Percentiles rank a stretch among this genome's conserved stretches.
phyloP scores from a whole-genome alignment of 495 filamentous ascomycete genomes.

The Umbilicaria muhlenbergii region DNA sequence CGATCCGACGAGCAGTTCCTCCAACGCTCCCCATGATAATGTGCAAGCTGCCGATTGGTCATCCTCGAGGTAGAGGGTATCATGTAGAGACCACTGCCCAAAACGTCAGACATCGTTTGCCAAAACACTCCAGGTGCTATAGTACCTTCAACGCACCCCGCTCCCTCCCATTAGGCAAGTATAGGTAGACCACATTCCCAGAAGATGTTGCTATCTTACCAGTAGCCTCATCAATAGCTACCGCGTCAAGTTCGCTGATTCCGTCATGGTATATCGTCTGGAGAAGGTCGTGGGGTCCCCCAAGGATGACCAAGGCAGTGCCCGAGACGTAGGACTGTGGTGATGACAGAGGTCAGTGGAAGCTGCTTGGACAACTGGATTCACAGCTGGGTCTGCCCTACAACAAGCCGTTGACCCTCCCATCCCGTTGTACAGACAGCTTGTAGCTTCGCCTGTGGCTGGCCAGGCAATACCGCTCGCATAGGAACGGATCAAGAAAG shows the following conservation, averaged over 20 bases:
- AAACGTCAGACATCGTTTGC: constrained; percentile 1
- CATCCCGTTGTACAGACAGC: constrained; percentile 76
- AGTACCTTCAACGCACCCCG: constrained; percentile 53
- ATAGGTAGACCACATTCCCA: constrained; percentile 51
- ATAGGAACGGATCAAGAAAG: constrained; percentile 26
- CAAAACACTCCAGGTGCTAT: background rate
- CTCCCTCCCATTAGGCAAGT: constrained; percentile 57
- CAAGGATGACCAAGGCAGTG: constrained; percentile 69
- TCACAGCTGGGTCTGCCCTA: constrained; percentile 24
- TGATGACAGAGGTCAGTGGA: constrained; percentile 6
- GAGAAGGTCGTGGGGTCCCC: constrained; percentile 54
- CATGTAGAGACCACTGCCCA: constrained; percentile 37
- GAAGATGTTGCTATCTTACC: constrained; percentile 75
- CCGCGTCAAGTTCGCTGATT: constrained; percentile 48
- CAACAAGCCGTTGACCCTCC: constrained; percentile 66
- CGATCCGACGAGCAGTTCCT: constrained; percentile 70
- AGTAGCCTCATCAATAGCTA: constrained; percentile 62
- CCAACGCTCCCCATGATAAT: constrained; percentile 71
- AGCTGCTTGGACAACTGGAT: background rate
- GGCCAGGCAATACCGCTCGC: constrained; percentile 78
- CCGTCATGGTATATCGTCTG: constrained; percentile 88
- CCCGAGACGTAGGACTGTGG: constrained; percentile 76
- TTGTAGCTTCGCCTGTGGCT: constrained; percentile 78
- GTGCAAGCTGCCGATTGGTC: constrained; percentile 36
- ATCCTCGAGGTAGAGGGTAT: constrained; percentile 25